Percentiles rank a stretch among this genome's conserved stretches.
Evolutionary conservation across 2,329 filamentous ascomycete species (phyloP).

Genomic region (Amauroascus niger): DNA sequence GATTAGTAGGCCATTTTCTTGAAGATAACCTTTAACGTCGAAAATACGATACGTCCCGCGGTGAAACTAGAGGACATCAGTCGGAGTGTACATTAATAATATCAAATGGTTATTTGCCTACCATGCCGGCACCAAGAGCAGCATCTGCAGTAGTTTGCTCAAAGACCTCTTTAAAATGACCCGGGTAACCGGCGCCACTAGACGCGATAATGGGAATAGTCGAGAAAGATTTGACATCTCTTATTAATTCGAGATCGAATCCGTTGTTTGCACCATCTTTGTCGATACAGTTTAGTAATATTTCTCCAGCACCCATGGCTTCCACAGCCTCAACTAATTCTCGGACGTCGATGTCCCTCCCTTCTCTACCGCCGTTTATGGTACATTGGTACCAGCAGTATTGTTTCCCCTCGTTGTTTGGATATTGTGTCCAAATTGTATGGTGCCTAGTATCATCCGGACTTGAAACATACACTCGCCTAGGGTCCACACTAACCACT

Average conservation of each 20-base stretch:
- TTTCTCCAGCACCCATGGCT: slow-evolving; percentile 89
- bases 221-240: slow-evolving; percentile 75
- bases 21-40: slow-evolving; percentile 80
- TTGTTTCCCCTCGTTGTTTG: slow-evolving; percentile 64
- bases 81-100: slow-evolving; percentile 10
- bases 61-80: slow-evolving; percentile 55
- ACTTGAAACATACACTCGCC: slow-evolving; percentile 69
- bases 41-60: slow-evolving; percentile 87
- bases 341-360: slow-evolving; percentile 83
- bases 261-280: slow-evolving; percentile 89
- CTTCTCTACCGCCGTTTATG: slow-evolving; percentile 88
- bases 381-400: slow-evolving; percentile 98
- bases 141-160: slow-evolving; percentile 77
- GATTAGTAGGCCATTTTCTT: slow-evolving; percentile 18
- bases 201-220: slow-evolving; percentile 92
- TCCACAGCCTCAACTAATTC: slow-evolving; percentile 83
- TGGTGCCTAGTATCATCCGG: slow-evolving; percentile 63
- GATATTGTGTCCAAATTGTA: slow-evolving; percentile 59
- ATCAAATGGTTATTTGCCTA: slow-evolving; percentile 30
- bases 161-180: slow-evolving; percentile 87
- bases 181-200: slow-evolving; percentile 79
- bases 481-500: slow-evolving; percentile 89
- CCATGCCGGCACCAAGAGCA: slow-evolving; percentile 87
- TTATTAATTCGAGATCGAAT: slow-evolving; percentile 86
- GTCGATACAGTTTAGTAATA: slow-evolving; percentile 95